Evolutionary conservation across 2,329 filamentous ascomycete species (phyloP), one percentile per base, ranked within the genome.

Genomic region (Thermoascus crustaceus): DNA sequence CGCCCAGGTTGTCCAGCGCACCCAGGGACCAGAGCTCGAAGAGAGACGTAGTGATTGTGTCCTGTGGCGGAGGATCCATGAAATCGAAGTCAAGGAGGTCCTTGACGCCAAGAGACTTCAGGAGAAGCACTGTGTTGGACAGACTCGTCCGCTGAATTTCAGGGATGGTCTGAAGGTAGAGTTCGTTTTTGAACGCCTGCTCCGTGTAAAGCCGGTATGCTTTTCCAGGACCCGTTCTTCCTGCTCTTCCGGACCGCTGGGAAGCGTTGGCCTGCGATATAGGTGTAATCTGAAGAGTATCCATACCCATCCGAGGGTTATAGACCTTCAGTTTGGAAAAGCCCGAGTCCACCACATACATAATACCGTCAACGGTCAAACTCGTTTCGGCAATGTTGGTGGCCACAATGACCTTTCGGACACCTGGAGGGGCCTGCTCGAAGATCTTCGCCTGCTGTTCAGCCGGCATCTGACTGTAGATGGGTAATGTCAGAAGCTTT

Each of bases 391-490:
- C 91, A 60, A 98, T 98, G 53, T 98, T 98, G 20, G 91, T 98
- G 1, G 93, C 91, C 25, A 98, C 89, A 45, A 98, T 94, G 51
- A 94, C 93, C 58, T 98, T 98, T 39, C 91, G 80, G 4, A 94
- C 88, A 1, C 91, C 91, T 0, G 88, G 82, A 2, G 85, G 71
- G 2, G 93, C 91, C 46, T 81, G 78, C 54, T 98, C 89, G 51
- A 98, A 98, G 46, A 98, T 98, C 63, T 93, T 96, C 40, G 91
- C 86, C 61, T 98, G 93, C 22, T 98, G 68, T 59, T 98, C 93
- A 21, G 91, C 91, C 2, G 91, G 93, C 91, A 98, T 95, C 61
- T 98, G 91, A 72, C 87, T 95, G 75, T 98, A 98, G 37, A 98
- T 96, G 0, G 93, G 93, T 18, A 98, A 65, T 36, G 98, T 94